Base-by-base conservation (phyloP, 2,329 filamentous ascomycete genomes). In the Davidsoniella virescens region DNA sequence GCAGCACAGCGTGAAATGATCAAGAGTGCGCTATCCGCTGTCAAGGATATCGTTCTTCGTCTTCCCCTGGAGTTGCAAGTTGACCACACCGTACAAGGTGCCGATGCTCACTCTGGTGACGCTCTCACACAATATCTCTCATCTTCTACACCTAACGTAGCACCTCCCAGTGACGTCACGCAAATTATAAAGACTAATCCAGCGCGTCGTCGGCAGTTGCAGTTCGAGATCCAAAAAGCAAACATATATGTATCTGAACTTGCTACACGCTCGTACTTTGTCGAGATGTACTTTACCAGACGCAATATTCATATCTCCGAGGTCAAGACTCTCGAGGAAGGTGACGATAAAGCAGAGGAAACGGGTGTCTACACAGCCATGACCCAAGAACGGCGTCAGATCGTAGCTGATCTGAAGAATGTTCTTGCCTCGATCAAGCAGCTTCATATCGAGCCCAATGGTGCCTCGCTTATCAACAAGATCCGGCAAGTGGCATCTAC, bases 221-320 rank as follows among this genome's bases (percentile, higher is more conserved):
- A 92, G 60, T 87, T 81, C 56, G 87, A 94, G 64, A 92, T 94
- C 26, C 87, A 94, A 62, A 94, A 93, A 61, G 84, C 86, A 5
- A 94, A 94, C 62, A 84, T 94, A 38, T 87, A 90, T 60, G 78
- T 81, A 2, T 90, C 82, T 5, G 82, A 87, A 58, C 69, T 94
- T 8, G 80, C 81, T 2, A 93, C 86, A 0, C 75, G 87, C 20
- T 90, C 84, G 0, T 88, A 87, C 61, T 78, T 90, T 51, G 85
- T 93, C 0, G 86, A 94, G 62, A 82, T 87, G 55, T 94, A 90
- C 65, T 86, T 86, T 63, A 80, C 79, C 57, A 70, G 92, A 1
- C 77, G 80, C 37, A 83, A 87, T 49, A 75, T 79, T 1, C 76
- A 81, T 57, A 60, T 67, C 50, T 60, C 59, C 6, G 57, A 65